Conservation (phyloP, 2,329 filamentous ascomycete genomes). For the Thelonectria olida region DNA sequence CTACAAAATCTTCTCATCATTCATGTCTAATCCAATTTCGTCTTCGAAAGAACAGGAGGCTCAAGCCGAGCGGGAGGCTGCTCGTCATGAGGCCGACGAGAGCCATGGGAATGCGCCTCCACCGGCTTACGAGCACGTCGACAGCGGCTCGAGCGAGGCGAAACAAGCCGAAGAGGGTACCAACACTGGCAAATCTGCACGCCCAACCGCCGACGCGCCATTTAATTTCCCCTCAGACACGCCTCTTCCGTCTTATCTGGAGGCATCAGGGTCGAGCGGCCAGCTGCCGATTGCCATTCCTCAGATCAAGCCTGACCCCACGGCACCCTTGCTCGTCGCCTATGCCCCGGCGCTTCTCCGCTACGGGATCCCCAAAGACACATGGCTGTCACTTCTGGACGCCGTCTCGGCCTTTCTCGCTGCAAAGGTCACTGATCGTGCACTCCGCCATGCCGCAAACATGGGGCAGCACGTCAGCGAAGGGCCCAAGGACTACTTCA, state of each 20-base stretch:
- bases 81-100: neutral
- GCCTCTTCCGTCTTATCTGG: slow-evolving; percentile 43
- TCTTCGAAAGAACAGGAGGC: slow-evolving; percentile 18
- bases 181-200: neutral
- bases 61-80: slow-evolving; percentile 1
- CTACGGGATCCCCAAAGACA: slow-evolving; percentile 47
- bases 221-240: slow-evolving; percentile 51
- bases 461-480: slow-evolving; percentile 48
- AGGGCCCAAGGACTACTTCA: slow-evolving; percentile 48
- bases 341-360: slow-evolving; percentile 50
- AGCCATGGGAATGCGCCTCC: slow-evolving; percentile 2
- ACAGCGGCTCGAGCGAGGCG: neutral
- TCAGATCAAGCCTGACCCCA: slow-evolving; percentile 45
- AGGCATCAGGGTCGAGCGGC: slow-evolving; percentile 23
- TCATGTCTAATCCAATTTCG: neutral
- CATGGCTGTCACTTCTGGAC: slow-evolving; percentile 47
- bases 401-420: slow-evolving; percentile 58
- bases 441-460: slow-evolving; percentile 54
- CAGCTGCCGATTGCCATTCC: slow-evolving; percentile 52
- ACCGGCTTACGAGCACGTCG: slow-evolving; percentile 2
- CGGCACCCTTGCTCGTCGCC: slow-evolving; percentile 50
- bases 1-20: neutral
- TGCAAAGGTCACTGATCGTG: slow-evolving; percentile 55
- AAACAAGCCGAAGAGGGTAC: too few relatives aligned
- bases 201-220: slow-evolving; percentile 46